Base-by-base conservation (phyloP, 805 yeast genomes). In the Ogataea chonburiensis region DNA sequence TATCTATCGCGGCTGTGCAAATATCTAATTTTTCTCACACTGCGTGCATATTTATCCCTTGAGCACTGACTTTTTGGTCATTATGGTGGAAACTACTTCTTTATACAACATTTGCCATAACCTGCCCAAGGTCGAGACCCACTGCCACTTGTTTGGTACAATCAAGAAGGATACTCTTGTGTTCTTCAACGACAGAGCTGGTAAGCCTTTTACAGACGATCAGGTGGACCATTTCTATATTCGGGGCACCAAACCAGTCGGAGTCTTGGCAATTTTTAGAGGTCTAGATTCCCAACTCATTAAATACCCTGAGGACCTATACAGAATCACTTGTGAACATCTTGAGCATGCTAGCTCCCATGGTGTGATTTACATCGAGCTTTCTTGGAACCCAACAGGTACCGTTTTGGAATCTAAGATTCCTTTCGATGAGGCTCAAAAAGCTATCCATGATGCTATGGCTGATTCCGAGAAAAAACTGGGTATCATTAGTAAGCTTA, bases 351-450 rank as follows among this genome's bases (percentile, higher is more conserved):
- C 56, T 1, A 31, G 32, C 7, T 9, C 20, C 3, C 60, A 56
- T 36, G 55, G 56, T 33, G 52, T 58, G n/a, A 13, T 35, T 7
- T 55, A 58, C 37, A 39, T 52, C 20, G 63, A 58, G 42, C 47
- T 58, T 28, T 58, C 54, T 22, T 58, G 63, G 63, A 58, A 58
- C 43, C 61, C 63, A 8, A 56, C 63, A 1, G 63, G 63, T 7
- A 54, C 61, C 1, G 55, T 53, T 4, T 30, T 45, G 26, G 53
- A 41, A 12, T 56, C 61, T 6, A 43, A 49, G 21, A 58, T 58
- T 23, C 50, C 58, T 2, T 58, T 40, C 35, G 29, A 29, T 7
- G 49, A 36, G 4, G 61, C 63, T 1, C 63, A 58, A 31, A 37
- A 31, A 3, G 58, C 58, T 4, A 55, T 58, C 7, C 34, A 41